A percentile compares a stretch with the other conserved stretches of the same genome.
These are phyloP conservation scores for Chrysanthemum makinoi DNA, from an alignment of 129 eudicot species.

Conservation along the genomic window DNA sequence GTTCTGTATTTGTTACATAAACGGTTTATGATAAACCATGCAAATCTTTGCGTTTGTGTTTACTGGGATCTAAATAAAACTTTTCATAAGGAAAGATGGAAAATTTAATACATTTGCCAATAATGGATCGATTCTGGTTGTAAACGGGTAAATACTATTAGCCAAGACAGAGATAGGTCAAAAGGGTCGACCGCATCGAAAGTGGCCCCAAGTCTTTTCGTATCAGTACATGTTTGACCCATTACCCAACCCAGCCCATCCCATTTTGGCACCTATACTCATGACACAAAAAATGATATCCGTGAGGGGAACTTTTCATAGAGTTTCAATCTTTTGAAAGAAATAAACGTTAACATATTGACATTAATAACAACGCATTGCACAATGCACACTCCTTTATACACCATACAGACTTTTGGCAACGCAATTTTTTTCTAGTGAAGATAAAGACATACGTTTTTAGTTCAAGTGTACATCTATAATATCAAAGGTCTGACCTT, in stretches of 20 bases:
- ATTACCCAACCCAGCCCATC: neutral
- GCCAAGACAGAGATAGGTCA: too few relatives aligned
- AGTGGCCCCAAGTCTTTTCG: too few relatives aligned
- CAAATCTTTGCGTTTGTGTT: slow-evolving; percentile 4
- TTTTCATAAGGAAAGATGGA: neutral
- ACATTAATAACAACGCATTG: neutral
- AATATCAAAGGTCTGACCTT: slow-evolving; percentile 52
- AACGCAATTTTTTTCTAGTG: too few relatives aligned
- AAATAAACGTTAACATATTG: slow-evolving; percentile 2
- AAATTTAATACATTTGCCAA: neutral
- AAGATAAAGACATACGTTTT: too few relatives aligned
- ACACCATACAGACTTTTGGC: too few relatives aligned
- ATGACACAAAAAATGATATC: neutral
- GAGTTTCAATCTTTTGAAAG: neutral
- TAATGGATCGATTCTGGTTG: too few relatives aligned
- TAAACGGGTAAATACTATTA: too few relatives aligned
- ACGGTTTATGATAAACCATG: neutral
- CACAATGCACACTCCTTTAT: neutral
- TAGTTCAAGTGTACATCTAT: neutral
- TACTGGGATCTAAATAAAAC: slow-evolving; percentile 19
- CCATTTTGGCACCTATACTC: neutral
- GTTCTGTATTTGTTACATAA: neutral
- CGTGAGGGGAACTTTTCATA: neutral
- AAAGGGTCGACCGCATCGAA: too few relatives aligned
- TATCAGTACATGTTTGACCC: neutral